Evolutionary conservation across 768 basidiomycete genomes (phyloP), one percentile per base, ranked within the genome.

Genomic region (Kwoniella botswanensis): DNA sequence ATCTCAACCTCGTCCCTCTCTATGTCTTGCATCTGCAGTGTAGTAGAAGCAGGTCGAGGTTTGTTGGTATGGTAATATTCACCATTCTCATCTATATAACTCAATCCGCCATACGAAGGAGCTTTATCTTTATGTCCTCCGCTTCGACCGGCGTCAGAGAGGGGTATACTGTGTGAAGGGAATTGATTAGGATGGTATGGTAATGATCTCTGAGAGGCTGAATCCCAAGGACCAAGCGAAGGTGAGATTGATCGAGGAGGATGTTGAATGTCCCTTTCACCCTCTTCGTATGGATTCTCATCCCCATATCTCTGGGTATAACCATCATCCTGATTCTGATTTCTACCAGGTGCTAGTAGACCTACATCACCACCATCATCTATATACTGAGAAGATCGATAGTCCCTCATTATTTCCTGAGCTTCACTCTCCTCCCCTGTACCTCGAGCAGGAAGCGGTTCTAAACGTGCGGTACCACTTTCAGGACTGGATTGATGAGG

Each of bases 141-240:
- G 10, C 63, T 70, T 64, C 46, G 35, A 35, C 35, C 35, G 4
- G 7, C 35, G 35, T 35, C 35, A 35, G 35, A 35, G 35, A 35
- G 35, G 35, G 35, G 35, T 35, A 54, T 26, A 60, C 52, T 43
- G 35, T 69, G 54, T 18, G 43, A 42, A 44, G 41, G 29, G 12
- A 29, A 22, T 44, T 66, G 66, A 21, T 54, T 54, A 3, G 52
- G 54, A 57, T 69, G 68, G 22, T 46, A 56, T 41, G 53, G 64
- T n/a, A 56, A 43, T 42, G 78, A 72, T 35, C 75, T 68, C 53
- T 81, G 77, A n/a, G 76, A 77, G 22, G 79, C 77, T 42, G 79
- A 81, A 67, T 81, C 79, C 79, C 79, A 81, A 17, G 79, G 79
- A n/a, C 79, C 79, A 26, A 81, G 52, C 1, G 79, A 73, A 43